Percentiles rank a stretch among this genome's conserved stretches.
Conservation (phyloP, 495 filamentous ascomycete genomes). For the Penicillium pancosmium region DNA sequence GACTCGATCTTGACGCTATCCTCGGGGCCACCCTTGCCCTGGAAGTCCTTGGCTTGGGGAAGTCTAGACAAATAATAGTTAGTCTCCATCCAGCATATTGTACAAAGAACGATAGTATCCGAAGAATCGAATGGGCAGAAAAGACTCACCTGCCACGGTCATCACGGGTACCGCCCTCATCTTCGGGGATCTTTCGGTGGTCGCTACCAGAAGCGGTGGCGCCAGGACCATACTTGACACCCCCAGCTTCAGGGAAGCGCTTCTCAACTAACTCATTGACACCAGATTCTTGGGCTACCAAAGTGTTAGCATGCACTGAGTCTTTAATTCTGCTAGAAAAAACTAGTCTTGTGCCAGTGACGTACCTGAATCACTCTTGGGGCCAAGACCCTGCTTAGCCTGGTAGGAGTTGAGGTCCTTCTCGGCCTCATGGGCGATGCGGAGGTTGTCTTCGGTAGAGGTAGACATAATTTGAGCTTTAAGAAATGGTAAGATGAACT, state of each 20-base stretch:
- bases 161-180: conserved; percentile 54
- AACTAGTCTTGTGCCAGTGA: not conserved
- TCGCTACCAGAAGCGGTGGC: conserved; percentile 53
- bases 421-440: conserved; percentile 49
- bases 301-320: conserved; percentile 1
- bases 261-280: conserved; percentile 49
- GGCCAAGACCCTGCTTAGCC: conserved; percentile 49
- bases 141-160: conserved; percentile 45
- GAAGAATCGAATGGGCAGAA: not conserved
- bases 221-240: conserved; percentile 49
- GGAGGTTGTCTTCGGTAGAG: conserved; percentile 39
- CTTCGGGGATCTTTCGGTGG: conserved; percentile 51
- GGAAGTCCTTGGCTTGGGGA: conserved; percentile 50
- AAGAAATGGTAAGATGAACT: not conserved
- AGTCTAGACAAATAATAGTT: conserved; percentile 28
- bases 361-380: conserved; percentile 52
- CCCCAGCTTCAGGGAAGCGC: conserved; percentile 46
- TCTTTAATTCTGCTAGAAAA: not conserved
- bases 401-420: conserved; percentile 56
- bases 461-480: conserved; percentile 31
- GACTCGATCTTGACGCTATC: conserved; percentile 44
- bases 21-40: conserved; percentile 55
- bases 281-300: conserved; percentile 54
- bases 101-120: not conserved
- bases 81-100: not conserved